Percentiles rank a stretch among this genome's conserved stretches.
phyloP scores from a whole-genome alignment of 2,329 filamentous ascomycete genomes.

The Trichoderma lentiforme region DNA sequence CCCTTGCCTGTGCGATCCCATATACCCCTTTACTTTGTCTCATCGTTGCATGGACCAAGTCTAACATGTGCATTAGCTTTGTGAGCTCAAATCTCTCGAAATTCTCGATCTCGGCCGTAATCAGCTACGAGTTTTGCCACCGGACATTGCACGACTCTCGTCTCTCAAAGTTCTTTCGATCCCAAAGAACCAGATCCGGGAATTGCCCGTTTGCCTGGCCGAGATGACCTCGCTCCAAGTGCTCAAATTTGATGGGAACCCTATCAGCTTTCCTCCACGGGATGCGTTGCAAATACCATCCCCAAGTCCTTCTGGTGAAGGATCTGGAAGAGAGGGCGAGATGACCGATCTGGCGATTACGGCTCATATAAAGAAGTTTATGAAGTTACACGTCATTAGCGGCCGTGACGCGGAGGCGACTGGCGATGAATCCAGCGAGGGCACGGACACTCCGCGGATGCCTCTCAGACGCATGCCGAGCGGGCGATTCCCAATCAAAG shows the following conservation, averaged over 20 bases:
- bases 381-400: slow-evolving; percentile 51
- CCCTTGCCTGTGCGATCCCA: slow-evolving; percentile 49
- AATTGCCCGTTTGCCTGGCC: slow-evolving; percentile 77
- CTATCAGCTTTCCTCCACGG: slow-evolving; percentile 73
- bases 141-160: slow-evolving; percentile 73
- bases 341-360: slow-evolving; percentile 60
- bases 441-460: slow-evolving; percentile 74
- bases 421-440: slow-evolving; percentile 66
- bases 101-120: slow-evolving; percentile 92
- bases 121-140: slow-evolving; percentile 72
- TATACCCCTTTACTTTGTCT: background rate
- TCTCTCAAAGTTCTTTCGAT: slow-evolving; percentile 88
- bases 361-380: slow-evolving; percentile 58
- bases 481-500: slow-evolving; percentile 66
- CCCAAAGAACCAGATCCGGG: slow-evolving; percentile 80
- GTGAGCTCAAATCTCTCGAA: slow-evolving; percentile 80
- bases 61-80: slow-evolving; percentile 57
- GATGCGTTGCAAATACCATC: slow-evolving; percentile 62
- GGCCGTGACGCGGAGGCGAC: slow-evolving; percentile 55
- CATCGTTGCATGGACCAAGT: background rate
- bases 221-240: slow-evolving; percentile 89
- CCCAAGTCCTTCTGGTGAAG: slow-evolving; percentile 54
- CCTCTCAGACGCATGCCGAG: slow-evolving; percentile 60
- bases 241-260: slow-evolving; percentile 86
- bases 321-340: slow-evolving; percentile 55